Conservation (phyloP, 1,284 basidiomycete genomes). For the Puccinia polysora region DNA sequence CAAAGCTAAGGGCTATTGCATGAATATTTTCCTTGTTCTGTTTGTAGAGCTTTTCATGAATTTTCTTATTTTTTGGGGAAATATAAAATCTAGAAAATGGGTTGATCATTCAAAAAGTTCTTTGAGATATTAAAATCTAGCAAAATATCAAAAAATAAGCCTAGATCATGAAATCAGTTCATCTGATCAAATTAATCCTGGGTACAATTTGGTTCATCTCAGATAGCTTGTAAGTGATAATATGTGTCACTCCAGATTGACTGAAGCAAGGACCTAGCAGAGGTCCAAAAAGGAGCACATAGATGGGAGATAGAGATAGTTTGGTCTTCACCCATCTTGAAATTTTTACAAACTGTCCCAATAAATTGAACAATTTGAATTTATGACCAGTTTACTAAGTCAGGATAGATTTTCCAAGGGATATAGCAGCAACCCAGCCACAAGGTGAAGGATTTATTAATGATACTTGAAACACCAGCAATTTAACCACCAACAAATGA, state of each 20-base stretch:
- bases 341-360: slow-evolving; percentile 53
- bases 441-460: too few species aligned
- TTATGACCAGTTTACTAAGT: too few species aligned
- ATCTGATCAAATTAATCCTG: slow-evolving; percentile 80
- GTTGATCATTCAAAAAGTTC: slow-evolving; percentile 58
- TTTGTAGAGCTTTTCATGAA: too few species aligned
- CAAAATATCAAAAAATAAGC: slow-evolving; percentile 71
- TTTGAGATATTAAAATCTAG: slow-evolving; percentile 49
- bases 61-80: too few species aligned
- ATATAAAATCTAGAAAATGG: too few species aligned
- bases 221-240: slow-evolving; percentile 79
- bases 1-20: too few species aligned
- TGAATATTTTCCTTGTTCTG: too few species aligned
- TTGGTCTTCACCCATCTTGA: slow-evolving; percentile 58
- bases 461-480: too few species aligned
- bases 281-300: slow-evolving; percentile 62
- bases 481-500: too few species aligned
- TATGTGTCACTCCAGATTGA: slow-evolving; percentile 89
- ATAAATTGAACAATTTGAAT: slow-evolving; percentile 28
- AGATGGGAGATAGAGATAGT: slow-evolving; percentile 63
- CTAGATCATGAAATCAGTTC: slow-evolving; percentile 61
- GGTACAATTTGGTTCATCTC: slow-evolving; percentile 76
- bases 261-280: slow-evolving; percentile 70
- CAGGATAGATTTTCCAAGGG: too few species aligned
- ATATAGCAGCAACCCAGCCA: too few species aligned